A percentile compares a stretch with the other conserved stretches of the same genome.
phyloP scores from a whole-genome alignment of 768 basidiomycete genomes.

The Leccinum aurantiacum region DNA sequence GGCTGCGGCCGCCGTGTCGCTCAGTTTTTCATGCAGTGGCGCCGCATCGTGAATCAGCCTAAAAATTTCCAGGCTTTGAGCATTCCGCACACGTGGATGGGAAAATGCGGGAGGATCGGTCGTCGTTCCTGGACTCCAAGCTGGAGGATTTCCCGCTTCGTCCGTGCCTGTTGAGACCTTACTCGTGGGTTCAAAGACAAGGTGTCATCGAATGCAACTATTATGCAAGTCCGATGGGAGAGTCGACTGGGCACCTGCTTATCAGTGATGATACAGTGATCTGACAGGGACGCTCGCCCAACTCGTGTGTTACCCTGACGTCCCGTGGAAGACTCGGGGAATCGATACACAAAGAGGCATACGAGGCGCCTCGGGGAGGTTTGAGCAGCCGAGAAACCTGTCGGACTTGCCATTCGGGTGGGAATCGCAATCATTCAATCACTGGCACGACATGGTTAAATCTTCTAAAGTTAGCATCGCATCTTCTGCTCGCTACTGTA shows the following conservation, averaged over 20 bases:
- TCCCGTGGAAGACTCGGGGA: not conserved
- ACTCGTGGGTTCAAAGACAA: not conserved
- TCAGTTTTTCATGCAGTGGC: not conserved
- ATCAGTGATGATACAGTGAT: not conserved
- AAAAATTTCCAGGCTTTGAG: not conserved
- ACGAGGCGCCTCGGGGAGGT: not conserved
- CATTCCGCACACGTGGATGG: not conserved
- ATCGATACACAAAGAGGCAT: not conserved
- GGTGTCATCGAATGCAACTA: not conserved
- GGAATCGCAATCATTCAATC: not conserved
- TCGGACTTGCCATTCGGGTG: not conserved
- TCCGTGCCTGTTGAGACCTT: not conserved
- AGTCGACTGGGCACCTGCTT: not conserved
- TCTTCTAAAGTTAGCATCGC: not conserved
- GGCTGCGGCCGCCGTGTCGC: not conserved
- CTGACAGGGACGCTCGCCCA: not conserved
- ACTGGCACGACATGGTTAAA: not conserved
- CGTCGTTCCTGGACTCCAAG: not conserved
- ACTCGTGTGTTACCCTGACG: not conserved
- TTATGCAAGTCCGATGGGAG: not conserved
- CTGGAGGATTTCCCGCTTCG: not conserved
- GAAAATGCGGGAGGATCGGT: not conserved
- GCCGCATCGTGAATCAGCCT: not conserved
- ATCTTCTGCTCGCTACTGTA: not conserved
- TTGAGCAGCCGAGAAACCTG: not conserved